These are phyloP conservation scores for Amphicarpaea edgeworthii DNA, from an alignment of 306 rosid genomes.

Conservation along the genomic window DNA sequence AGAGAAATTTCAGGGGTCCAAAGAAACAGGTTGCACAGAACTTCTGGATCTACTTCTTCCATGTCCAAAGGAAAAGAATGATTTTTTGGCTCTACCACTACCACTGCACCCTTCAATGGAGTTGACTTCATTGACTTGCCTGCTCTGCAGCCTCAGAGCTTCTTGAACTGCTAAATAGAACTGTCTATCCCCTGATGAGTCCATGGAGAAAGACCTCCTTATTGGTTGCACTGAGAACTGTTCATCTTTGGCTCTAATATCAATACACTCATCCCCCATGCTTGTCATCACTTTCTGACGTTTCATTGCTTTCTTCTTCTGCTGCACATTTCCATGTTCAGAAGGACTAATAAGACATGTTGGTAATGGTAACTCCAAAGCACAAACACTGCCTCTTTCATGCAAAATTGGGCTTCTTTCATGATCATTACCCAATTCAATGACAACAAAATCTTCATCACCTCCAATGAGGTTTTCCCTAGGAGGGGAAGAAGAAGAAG, in stretches of 20 bases:
- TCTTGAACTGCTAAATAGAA: conserved; percentile 79
- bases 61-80: conserved; percentile 87
- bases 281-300: conserved; percentile 71
- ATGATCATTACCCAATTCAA: conserved; percentile 66
- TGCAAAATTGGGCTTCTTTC: conserved; percentile 44
- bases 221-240: conserved; percentile 79
- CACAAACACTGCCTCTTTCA: conserved; percentile 45
- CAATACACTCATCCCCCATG: conserved; percentile 94
- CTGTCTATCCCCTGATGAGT: conserved; percentile 79
- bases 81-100: conserved; percentile 65
- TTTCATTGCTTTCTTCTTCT: conserved; percentile 61
- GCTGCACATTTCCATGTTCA: conserved; percentile 47
- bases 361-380: conserved; percentile 46
- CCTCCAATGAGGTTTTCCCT: conserved; percentile 43
- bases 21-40: conserved; percentile 68
- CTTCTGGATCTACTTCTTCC: conserved; percentile 77
- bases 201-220: conserved; percentile 94
- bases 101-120: conserved; percentile 72
- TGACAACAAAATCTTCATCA: conserved; percentile 77
- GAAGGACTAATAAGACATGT: conserved; percentile 53
- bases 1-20: conserved; percentile 55
- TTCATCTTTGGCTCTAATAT: conserved; percentile 79
- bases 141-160: conserved; percentile 64
- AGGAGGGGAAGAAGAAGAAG: conserved; percentile 42
- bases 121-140: conserved; percentile 50